Conservation (phyloP, 257 asterid genomes). For the Datura wrightii region DNA sequence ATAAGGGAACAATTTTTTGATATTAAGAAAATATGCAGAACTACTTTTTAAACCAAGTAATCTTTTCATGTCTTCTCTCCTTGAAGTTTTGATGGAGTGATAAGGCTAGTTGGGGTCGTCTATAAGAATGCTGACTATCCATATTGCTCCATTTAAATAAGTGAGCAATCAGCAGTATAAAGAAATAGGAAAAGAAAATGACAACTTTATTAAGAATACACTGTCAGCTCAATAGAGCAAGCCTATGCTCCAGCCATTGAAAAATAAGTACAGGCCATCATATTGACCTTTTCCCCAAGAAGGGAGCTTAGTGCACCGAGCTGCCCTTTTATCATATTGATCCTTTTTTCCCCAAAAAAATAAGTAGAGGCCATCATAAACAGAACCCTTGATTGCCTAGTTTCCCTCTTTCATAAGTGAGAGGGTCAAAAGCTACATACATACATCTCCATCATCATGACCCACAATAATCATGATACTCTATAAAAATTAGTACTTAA, state of each 20-base stretch:
- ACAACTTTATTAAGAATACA: neutral
- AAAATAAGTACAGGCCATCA: neutral
- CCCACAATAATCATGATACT: constrained; percentile 22
- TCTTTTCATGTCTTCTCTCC: too few species aligned
- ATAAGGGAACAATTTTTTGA: neutral
- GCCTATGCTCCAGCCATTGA: neutral
- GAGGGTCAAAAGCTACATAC: constrained; percentile 30
- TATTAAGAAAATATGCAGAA: neutral
- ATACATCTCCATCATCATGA: neutral
- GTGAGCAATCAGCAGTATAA: neutral
- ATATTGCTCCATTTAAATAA: neutral
- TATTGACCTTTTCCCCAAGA: neutral
- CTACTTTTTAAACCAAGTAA: neutral
- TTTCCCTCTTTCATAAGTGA: neutral
- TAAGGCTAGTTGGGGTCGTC: too few species aligned
- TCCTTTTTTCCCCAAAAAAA: neutral
- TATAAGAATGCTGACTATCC: neutral
- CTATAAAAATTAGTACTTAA: neutral
- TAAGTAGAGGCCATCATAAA: neutral
- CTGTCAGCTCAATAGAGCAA: neutral
- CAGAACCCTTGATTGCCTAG: neutral
- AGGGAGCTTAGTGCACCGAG: neutral
- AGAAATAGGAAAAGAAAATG: neutral
- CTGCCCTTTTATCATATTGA: neutral
- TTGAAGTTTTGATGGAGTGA: too few species aligned